Base-by-base conservation (phyloP, 176 grass and related monocot genomes). In the Pontederia paniculata region DNA sequence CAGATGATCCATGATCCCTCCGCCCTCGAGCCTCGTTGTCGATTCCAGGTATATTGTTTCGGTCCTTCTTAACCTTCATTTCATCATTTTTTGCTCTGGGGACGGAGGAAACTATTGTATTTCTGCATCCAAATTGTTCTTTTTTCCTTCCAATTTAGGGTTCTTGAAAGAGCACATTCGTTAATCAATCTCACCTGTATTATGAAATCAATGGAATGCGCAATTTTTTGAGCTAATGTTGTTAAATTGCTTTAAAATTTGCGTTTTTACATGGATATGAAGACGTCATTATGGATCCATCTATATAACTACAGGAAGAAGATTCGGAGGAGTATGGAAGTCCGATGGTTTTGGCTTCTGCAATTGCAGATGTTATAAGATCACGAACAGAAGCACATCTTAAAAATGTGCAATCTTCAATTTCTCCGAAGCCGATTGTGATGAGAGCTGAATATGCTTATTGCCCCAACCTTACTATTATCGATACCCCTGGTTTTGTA, bases 401-500 rank as follows among this genome's bases (percentile, higher is more conserved):
- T 12, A 70, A 75, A 83, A 80, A 72, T 37, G 44, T 88, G 72
- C 87, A 85, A 53, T 77, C 81, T 60, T 72, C 94, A 1, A 87
- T 99, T 23, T 99, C 94, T 49, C 53, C 94, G 8, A 99, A 99
- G 53, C 83, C 94, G 9, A 99, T 99, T 68, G 87, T 99, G 25
- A 93, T 99, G 94, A 74, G 83, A 85, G 94, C 83, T 0, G 94
- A 99, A 80, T 99, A 99, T 59, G 87, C 87, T 10, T 77, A 99
- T 58, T 99, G 94, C 31, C 94, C 94, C 74, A 99, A 93, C 52
- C 94, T 93, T 67, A 99, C 94, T 65, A 99, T 99, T 61, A 99
- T 99, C 42, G 93, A 98, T 58, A 98, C 87, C 52, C 94, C 94
- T 67, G 94, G 94, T 50, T 98, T 98, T 45, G 87, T 98, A 62